Evolutionary conservation across 768 basidiomycete genomes (phyloP).

Genomic region (Tulasnella sp.): DNA sequence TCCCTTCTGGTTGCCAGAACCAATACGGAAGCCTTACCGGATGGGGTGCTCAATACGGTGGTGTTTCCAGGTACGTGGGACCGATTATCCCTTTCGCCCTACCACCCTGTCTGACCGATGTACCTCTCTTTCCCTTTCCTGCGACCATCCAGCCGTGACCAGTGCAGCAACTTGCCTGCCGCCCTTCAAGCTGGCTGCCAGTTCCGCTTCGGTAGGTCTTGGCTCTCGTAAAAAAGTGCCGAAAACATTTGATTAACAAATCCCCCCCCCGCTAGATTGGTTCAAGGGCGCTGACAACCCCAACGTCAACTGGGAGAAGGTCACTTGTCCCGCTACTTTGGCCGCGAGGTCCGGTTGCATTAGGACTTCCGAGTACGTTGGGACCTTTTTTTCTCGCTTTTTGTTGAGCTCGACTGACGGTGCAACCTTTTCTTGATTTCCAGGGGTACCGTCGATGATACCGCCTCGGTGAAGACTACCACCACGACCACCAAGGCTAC

Average conservation of each 20-base stretch:
- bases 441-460: conserved; percentile 5
- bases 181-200: conserved; percentile 42
- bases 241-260: neutral
- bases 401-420: conserved; percentile 12
- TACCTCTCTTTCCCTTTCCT: neutral
- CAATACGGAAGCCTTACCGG: conserved; percentile 38
- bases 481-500: conserved; percentile 28
- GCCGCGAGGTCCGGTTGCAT: conserved; percentile 39
- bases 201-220: conserved; percentile 38
- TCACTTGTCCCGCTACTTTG: conserved; percentile 40
- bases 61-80: conserved; percentile 36
- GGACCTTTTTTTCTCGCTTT: neutral
- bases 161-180: conserved; percentile 40
- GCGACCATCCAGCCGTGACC: conserved; percentile 29
- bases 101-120: neutral
- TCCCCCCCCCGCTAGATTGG: too few relatives aligned
- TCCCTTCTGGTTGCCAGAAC: conserved; percentile 38
- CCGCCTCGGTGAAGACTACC: conserved; percentile 8
- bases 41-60: conserved; percentile 27
- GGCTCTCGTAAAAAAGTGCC: neutral
- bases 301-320: conserved; percentile 38
- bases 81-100: neutral
- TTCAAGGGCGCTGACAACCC: conserved; percentile 38
- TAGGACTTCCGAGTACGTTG: conserved; percentile 14
- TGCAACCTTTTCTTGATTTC: neutral